Evolutionary conservation across 768 basidiomycete genomes (phyloP), one percentile per base, ranked within the genome.

Genomic region (Rhizopogon vesiculosus): DNA sequence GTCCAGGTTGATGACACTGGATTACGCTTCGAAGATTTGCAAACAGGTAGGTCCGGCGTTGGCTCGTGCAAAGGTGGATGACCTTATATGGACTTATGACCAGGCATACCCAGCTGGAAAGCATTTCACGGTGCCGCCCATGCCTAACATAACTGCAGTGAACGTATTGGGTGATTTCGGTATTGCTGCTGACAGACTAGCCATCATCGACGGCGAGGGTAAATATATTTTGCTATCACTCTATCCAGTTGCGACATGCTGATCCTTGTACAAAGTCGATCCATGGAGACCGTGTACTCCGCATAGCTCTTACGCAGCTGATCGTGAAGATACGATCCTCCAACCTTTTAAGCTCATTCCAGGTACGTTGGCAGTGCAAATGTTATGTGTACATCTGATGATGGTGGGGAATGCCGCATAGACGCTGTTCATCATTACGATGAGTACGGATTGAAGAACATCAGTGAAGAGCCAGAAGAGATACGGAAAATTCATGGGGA

Each of bases 221-320:
- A 45, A 7, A 72, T 62, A 25, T 1, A 39, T 33, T 51, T 29
- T 29, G 15, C 10, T 35, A 40, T 53, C 31, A 35, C 31, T 18
- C 13, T 18, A 12, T 1, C 18, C 43, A 7, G 40, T 19, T 45
- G 9, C 22, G 6, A 45, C 33, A 28, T 43, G 35, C 44, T 56
- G 9, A 15, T 35, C 22, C 16, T 19, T 40, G 5, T 19, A 22
- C 29, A 6, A 33, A 91, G 90, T 89, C 33, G 93, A 96, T 71
- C 93, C 93, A 15, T 97, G 93, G 93, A 80, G 87, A 55, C 91
- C 93, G 0, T 84, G 83, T 61, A 92, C 90, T 9, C 90, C 91
- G 0, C 91, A 91, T 66, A 89, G 89, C 59, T 75, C 80, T 49
- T 81, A 89, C 49, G 92, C 93, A 3, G 64, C 72, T 6, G 76